phyloP scores from a whole-genome alignment of 768 basidiomycete genomes.

The Coprinopsis sp. region DNA sequence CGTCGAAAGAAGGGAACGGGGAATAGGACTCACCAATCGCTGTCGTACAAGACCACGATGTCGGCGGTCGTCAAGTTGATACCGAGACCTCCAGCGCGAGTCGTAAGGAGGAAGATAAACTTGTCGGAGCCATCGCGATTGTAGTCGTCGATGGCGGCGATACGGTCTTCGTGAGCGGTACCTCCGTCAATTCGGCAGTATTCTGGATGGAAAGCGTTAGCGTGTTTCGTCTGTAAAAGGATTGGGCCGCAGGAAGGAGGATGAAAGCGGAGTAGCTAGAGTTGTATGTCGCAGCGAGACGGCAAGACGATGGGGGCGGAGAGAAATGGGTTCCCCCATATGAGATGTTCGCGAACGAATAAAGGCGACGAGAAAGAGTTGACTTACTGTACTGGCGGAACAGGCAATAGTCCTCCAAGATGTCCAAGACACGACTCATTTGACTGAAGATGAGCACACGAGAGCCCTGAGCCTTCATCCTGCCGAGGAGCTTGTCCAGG shows the following conservation, averaged over 20 bases:
- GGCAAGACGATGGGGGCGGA: too few relatives aligned
- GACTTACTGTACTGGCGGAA: conserved; percentile 82
- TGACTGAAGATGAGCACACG: conserved; percentile 97
- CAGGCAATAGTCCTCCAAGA: conserved; percentile 94
- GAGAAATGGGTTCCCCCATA: too few relatives aligned
- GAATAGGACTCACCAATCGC: conserved; percentile 71
- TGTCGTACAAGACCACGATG: conserved; percentile 92
- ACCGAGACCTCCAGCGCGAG: conserved; percentile 93
- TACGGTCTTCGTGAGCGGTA: conserved; percentile 96
- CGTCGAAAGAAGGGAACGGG: background rate
- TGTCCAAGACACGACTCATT: conserved; percentile 98
- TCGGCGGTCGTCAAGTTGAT: conserved; percentile 96
- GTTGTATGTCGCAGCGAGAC: too few relatives aligned
- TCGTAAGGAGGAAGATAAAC: conserved; percentile 95
- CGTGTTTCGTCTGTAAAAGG: too few relatives aligned
- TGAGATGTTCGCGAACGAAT: too few relatives aligned
- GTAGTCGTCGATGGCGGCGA: conserved; percentile 94
- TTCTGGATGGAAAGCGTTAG: conserved; percentile 39
- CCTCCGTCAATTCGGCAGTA: conserved; percentile 97
- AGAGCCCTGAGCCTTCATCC: conserved; percentile 90
- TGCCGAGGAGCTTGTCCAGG: conserved; percentile 84
- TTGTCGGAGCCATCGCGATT: conserved; percentile 92
- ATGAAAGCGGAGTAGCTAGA: background rate
- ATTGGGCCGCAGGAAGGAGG: conserved; percentile 2
- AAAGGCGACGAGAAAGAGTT: conserved; percentile 5